These are phyloP conservation scores for Haplosporangium gracile DNA, from an alignment of 192 early-diverging fungal genomes.

Conservation along the genomic window DNA sequence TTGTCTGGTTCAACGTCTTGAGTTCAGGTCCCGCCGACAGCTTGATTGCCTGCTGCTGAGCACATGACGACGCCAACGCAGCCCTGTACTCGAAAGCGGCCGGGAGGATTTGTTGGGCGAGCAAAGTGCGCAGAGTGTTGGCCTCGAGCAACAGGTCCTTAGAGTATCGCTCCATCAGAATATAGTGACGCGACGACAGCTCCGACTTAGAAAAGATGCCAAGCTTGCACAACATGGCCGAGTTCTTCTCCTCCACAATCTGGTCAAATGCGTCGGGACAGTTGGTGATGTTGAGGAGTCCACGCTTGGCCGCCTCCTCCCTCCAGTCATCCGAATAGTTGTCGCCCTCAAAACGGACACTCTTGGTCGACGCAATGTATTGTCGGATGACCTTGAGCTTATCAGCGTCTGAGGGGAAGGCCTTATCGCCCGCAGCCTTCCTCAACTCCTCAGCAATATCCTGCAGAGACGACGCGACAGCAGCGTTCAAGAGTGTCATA, in stretches of 20 bases:
- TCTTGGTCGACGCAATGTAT: constrained; percentile 82
- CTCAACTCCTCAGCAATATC: constrained; percentile 79
- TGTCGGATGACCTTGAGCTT: constrained; percentile 86
- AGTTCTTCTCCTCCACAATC: constrained; percentile 76
- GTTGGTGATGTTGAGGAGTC: constrained; percentile 93
- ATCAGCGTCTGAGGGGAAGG: constrained; percentile 82
- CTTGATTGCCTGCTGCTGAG: constrained; percentile 70
- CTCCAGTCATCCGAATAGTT: constrained; percentile 95
- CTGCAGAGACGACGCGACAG: constrained; percentile 84
- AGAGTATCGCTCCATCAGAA: constrained; percentile 94
- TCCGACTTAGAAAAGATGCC: constrained; percentile 89
- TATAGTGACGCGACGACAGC: constrained; percentile 92
- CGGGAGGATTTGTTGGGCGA: constrained; percentile 87
- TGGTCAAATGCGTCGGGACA: constrained; percentile 90
- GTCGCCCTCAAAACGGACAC: constrained; percentile 96
- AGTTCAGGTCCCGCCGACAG: constrained; percentile 76
- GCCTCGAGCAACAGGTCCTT: constrained; percentile 96
- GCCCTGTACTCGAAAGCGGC: constrained; percentile 89
- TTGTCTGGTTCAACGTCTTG: constrained; percentile 71
- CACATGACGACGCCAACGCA: constrained; percentile 83
- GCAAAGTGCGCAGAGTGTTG: constrained; percentile 84
- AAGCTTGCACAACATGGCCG: constrained; percentile 77
- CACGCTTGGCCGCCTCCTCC: constrained; percentile 89
- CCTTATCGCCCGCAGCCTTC: constrained; percentile 84
- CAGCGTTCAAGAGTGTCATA: constrained; percentile 89